Base-by-base conservation (phyloP, 192 early-diverging fungal genomes). In the Funneliformis mosseae region DNA sequence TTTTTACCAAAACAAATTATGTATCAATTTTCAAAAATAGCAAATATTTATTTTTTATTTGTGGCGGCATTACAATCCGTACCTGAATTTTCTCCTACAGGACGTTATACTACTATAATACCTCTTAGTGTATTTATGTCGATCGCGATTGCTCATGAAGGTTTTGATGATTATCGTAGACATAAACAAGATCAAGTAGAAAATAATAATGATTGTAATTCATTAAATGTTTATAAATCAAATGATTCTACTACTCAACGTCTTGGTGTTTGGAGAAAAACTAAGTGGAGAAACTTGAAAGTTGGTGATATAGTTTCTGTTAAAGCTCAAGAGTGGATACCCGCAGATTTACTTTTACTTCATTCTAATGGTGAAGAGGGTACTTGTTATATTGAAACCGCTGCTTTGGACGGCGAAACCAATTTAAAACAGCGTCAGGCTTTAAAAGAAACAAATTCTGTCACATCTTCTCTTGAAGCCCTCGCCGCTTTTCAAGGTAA, bases 321-420 rank as follows among this genome's bases (percentile, higher is more conserved):
- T n/a, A 79, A 87, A 60, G 92, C 95, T 83, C 90, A 94, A 76
- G 92, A 95, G 71, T 92, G 91, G 87, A 87, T 96, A 6, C 95
- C 95, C 11, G 94, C 94, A 3, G 95, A 96, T 83, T 84, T 94
- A 73, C 77, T 96, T 4, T 84, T 96, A 73, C 69, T 96, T 27
- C 87, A 89, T 21, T 91, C 94, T 3, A 86, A 91, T 23, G 91
- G 91, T 10, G 88, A 88, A 45, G 90, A 96, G 68, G 94, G 93
- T 41, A 88, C 88, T 39, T 96, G 94, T 74, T 96, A 91, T 88
- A 91, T 97, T 43, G 95, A 97, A 82, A 97, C 96, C 0, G 91
- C 95, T 0, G 91, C 93, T 16, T 86, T 97, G 72, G 96, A 97
- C 82, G 96, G 96, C 48, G 96, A 97, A 78, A 95, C 95, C 18